phyloP scores from a whole-genome alignment of 148 eudicot species.

The Rhododendron ovatum region DNA sequence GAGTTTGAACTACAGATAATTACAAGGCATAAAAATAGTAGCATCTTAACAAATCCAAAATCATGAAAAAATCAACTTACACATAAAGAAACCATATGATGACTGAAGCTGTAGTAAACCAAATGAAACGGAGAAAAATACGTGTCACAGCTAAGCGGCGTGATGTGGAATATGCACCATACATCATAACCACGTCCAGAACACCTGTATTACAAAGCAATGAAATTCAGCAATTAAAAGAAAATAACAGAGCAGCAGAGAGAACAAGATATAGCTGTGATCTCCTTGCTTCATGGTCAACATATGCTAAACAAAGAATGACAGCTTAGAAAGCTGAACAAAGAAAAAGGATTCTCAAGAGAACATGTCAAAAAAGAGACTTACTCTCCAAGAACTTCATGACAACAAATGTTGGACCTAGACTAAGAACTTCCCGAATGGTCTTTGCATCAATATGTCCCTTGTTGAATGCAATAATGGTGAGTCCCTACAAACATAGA shows the following conservation, averaged over 20 bases:
- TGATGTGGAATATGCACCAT: slow-evolving; percentile 90
- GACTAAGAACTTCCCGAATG: slow-evolving; percentile 74
- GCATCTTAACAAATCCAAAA: background rate
- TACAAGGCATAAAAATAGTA: background rate
- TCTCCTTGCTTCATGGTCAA: background rate
- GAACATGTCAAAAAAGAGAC: slow-evolving; percentile 11
- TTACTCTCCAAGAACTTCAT: slow-evolving; percentile 89
- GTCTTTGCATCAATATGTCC: slow-evolving; percentile 42
- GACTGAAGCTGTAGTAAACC: slow-evolving; percentile 65
- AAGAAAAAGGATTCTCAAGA: background rate
- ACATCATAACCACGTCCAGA: slow-evolving; percentile 87
- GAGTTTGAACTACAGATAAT: background rate
- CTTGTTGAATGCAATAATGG: slow-evolving; percentile 67
- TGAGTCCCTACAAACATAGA: slow-evolving; percentile 53
- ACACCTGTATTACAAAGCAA: slow-evolving; percentile 45
- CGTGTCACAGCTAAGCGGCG: slow-evolving; percentile 75
- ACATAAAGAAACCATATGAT: slow-evolving; percentile 81
- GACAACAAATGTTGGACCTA: slow-evolving; percentile 90
- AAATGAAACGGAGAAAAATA: slow-evolving; percentile 72
- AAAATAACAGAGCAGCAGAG: background rate
- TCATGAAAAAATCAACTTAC: slow-evolving; percentile 38
- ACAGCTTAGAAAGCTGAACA: background rate
- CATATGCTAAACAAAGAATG: background rate
- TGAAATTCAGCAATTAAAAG: background rate
- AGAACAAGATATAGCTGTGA: background rate